Evolutionary conservation across 1,284 basidiomycete genomes (phyloP).

Genomic region (Ganoderma sp.): DNA sequence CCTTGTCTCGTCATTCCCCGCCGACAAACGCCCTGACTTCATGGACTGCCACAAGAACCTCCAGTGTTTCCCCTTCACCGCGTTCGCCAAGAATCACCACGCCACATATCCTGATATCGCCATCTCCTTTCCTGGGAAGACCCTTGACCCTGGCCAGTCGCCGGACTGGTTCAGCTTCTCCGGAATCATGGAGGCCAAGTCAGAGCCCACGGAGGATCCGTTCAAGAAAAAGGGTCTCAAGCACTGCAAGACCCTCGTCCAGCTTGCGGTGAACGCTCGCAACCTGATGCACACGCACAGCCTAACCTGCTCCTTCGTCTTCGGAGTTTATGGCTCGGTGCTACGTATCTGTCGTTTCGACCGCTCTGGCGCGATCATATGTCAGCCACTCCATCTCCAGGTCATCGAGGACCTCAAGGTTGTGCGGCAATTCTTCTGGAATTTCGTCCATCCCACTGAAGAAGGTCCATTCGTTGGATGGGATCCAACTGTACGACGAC

Average conservation of each 20-base stretch:
- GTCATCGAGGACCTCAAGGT: background rate
- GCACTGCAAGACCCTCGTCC: slow-evolving; percentile 1
- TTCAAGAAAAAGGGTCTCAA: slow-evolving; percentile 4
- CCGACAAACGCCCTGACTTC: slow-evolving; percentile 3
- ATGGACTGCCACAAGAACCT: background rate
- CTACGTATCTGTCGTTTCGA: slow-evolving; percentile 17
- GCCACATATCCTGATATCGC: slow-evolving; percentile 18
- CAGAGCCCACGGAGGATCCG: slow-evolving; percentile 6
- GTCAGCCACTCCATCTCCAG: background rate
- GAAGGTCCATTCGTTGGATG: background rate
- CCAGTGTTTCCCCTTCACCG: slow-evolving; percentile 4
- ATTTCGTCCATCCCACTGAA: slow-evolving; percentile 1
- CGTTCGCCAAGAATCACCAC: slow-evolving; percentile 12
- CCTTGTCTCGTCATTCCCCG: slow-evolving; percentile 13
- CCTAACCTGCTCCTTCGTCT: slow-evolving; percentile 16
- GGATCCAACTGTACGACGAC: background rate
- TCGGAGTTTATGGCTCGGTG: slow-evolving; percentile 14
- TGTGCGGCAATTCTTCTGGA: slow-evolving; percentile 14
- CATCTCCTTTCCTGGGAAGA: slow-evolving; percentile 16
- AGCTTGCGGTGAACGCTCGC: slow-evolving; percentile 19
- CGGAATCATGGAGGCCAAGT: slow-evolving; percentile 23
- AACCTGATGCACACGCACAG: slow-evolving; percentile 29
- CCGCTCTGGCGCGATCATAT: slow-evolving; percentile 9
- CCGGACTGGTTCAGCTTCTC: slow-evolving; percentile 10
- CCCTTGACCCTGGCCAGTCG: background rate